phyloP scores from a whole-genome alignment of 106 monocot genomes.

The Dendrobium officinale region DNA sequence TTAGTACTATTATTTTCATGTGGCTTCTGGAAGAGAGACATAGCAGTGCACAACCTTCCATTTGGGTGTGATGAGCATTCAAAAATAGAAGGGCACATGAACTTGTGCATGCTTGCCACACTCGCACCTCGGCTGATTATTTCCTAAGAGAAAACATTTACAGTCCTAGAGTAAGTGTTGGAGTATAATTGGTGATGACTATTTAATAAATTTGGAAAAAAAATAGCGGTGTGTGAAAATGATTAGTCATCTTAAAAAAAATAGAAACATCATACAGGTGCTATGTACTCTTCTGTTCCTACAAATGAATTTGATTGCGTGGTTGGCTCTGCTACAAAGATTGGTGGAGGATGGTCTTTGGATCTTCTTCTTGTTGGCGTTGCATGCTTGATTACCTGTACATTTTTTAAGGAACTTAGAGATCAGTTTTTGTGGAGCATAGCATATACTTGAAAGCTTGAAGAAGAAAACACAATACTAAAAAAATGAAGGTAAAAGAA shows the following conservation, averaged over 20 bases:
- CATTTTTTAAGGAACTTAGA: background rate
- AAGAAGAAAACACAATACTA: conserved; percentile 1
- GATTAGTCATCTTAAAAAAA: background rate
- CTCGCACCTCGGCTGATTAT: too few relatives aligned
- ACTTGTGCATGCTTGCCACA: too few relatives aligned
- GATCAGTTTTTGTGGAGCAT: background rate
- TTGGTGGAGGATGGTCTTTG: conserved; percentile 51
- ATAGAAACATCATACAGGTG: conserved; percentile 53
- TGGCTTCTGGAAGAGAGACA: too few relatives aligned
- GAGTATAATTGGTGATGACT: background rate
- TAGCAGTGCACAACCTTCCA: too few relatives aligned
- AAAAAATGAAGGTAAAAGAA: background rate
- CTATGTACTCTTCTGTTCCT: conserved; percentile 97
- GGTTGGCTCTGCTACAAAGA: conserved; percentile 83
- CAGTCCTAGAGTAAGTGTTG: background rate
- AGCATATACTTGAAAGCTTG: background rate
- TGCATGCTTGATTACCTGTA: conserved; percentile 68
- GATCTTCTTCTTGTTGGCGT: conserved; percentile 31
- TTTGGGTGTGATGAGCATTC: too few relatives aligned
- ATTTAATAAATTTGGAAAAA: background rate
- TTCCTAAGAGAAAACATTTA: too few relatives aligned
- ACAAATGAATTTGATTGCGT: conserved; percentile 98
- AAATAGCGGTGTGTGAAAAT: background rate
- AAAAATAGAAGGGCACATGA: too few relatives aligned
- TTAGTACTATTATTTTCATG: background rate